These are phyloP conservation scores for Steccherinum ochraceum DNA, from an alignment of 768 basidiomycete species.

Conservation along the genomic window DNA sequence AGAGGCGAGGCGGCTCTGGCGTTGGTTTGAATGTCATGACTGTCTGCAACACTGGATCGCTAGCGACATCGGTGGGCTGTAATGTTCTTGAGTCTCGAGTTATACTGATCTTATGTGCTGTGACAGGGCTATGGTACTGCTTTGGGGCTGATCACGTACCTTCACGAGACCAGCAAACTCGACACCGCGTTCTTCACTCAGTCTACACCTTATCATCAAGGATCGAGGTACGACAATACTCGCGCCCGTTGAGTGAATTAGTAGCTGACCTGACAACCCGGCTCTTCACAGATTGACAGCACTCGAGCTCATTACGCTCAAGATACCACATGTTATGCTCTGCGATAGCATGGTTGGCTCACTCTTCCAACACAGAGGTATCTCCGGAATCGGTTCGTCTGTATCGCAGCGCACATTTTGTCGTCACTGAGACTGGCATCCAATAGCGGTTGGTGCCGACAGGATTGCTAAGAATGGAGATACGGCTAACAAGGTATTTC, in stretches of 20 bases:
- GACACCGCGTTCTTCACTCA: slow-evolving; percentile 88
- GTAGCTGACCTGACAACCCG: not conserved
- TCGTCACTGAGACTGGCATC: not conserved
- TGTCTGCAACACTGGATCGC: slow-evolving; percentile 95
- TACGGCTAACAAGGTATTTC: slow-evolving; percentile 94
- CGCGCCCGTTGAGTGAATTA: too few species aligned
- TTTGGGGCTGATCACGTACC: slow-evolving; percentile 85
- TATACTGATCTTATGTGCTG: slow-evolving; percentile 5
- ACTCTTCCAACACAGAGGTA: slow-evolving; percentile 78
- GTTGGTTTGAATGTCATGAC: slow-evolving; percentile 75
- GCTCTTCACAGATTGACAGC: slow-evolving; percentile 65
- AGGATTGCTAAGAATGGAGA: slow-evolving; percentile 90
- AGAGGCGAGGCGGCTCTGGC: slow-evolving; percentile 31
- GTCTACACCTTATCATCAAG: slow-evolving; percentile 92
- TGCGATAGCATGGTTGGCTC: slow-evolving; percentile 98
- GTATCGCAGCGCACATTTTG: not conserved
- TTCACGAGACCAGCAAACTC: slow-evolving; percentile 73
- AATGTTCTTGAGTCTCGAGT: not conserved
- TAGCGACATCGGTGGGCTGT: slow-evolving; percentile 79
- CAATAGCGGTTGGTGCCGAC: slow-evolving; percentile 76
- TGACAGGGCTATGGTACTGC: slow-evolving; percentile 95
- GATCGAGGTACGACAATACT: slow-evolving; percentile 49
- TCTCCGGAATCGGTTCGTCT: slow-evolving; percentile 71
- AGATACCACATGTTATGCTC: slow-evolving; percentile 87
- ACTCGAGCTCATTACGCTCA: slow-evolving; percentile 78